Conservation (phyloP, 805 yeast genomes). For the Yarrowia osloensis region DNA sequence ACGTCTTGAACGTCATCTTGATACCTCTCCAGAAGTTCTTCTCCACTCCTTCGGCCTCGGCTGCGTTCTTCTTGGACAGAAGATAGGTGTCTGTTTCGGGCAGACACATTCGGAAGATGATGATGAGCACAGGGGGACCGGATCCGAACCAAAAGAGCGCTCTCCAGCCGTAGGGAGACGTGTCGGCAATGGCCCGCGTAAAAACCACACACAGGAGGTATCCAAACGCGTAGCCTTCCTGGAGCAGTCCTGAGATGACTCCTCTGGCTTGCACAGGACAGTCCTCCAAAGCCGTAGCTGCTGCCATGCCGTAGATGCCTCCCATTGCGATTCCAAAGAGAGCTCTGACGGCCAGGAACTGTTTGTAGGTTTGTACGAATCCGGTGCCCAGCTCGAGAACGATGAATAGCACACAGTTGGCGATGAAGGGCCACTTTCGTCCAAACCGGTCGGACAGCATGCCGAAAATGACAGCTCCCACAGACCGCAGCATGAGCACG, state of each 20-base stretch:
- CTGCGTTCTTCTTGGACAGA: neutral
- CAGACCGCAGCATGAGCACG: slow-evolving; percentile 69
- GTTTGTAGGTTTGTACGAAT: neutral
- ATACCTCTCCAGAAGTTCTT: neutral
- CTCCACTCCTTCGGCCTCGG: neutral
- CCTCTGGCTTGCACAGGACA: slow-evolving; percentile 7
- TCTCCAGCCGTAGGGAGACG: neutral
- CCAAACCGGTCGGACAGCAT: slow-evolving; percentile 39
- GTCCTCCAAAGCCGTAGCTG: slow-evolving; percentile 68
- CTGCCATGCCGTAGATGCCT: slow-evolving; percentile 64
- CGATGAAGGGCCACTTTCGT: neutral
- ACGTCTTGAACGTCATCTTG: slow-evolving; percentile 39
- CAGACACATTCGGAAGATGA: neutral
- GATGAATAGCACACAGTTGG: neutral
- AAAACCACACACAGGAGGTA: neutral
- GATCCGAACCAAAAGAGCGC: slow-evolving; percentile 4
- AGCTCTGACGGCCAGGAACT: slow-evolving; percentile 64
- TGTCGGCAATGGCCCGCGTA: neutral
- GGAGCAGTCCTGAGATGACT: neutral
- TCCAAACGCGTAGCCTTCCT: neutral
- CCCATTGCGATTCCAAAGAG: slow-evolving; percentile 72
- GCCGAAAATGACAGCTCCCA: slow-evolving; percentile 73
- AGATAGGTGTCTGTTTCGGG: neutral
- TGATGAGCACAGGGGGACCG: neutral
- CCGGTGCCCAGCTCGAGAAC: neutral